Evolutionary conservation across 495 filamentous ascomycete genomes (phyloP), one percentile per base, ranked within the genome.

Genomic region (Hyaloscypha finlandica): DNA sequence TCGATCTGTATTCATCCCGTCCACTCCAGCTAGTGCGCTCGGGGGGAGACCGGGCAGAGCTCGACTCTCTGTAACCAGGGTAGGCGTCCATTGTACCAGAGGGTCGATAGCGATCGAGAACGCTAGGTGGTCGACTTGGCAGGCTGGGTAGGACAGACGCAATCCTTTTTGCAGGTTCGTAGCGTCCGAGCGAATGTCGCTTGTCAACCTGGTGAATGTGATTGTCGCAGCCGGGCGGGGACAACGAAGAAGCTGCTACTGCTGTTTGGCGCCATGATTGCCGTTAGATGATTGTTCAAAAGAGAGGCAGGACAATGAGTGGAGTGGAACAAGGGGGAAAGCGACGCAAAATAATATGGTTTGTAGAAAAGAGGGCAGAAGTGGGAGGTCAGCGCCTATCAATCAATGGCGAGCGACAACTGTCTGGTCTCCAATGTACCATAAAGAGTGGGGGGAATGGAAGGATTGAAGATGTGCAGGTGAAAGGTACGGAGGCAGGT

Each of bases 11-110:
- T 20, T 85, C 83, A 35, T 84, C 83, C 42, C 83, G 81, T 67
- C 77, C 71, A 63, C 74, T 74, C 83, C 83, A 86, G 51, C 68
- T 73, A 20, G 60, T 59, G 42, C 82, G 79, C 58, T 85, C 83
- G 58, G 67, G 69, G 1, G 84, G 84, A 31, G 84, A 85, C 58
- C 84, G 81, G 20, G 77, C 82, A 5, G 78, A 59, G n/a, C 64
- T 30, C 20, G 70, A 54, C 58, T 74, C 72, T 65, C 72, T 62
- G 65, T 70, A 74, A 32, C 68, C 55, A 6, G 64, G 42, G 52
- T 72, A 74, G 39, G 62, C 64, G 29, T 70, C 68, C 72, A 74
- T 74, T 35, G 29, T 65, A 42, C 25, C 42, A 22, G n/a, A 31
- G 14, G 32, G 32, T 56, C 32, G 58, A 48, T 11, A 22, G n/a